These are phyloP conservation scores for Xylaria sp. DNA, from an alignment of 495 filamentous ascomycete genomes.

Conservation along the genomic window DNA sequence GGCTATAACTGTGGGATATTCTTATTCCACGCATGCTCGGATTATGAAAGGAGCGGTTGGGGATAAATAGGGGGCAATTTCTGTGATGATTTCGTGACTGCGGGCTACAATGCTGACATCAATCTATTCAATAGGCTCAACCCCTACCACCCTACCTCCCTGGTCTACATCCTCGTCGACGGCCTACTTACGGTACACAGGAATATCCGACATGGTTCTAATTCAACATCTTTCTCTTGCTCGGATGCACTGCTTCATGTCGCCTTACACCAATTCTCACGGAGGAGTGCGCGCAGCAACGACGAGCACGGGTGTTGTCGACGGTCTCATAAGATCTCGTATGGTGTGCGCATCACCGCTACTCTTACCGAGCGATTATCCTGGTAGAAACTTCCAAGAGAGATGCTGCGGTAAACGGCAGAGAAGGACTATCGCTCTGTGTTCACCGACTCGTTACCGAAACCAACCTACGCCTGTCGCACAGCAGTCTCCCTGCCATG, in stretches of 20 bases:
- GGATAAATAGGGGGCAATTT: neutral
- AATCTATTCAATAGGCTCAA: neutral
- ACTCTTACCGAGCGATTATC: neutral
- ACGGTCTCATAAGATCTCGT: neutral
- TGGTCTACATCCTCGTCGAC: neutral
- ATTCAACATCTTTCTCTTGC: neutral
- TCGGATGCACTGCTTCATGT: neutral
- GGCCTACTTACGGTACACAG: neutral
- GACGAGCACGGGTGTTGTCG: neutral
- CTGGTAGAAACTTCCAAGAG: neutral
- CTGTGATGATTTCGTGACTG: neutral
- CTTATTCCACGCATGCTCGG: neutral
- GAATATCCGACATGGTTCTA: neutral
- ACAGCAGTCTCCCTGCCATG: neutral
- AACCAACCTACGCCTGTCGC: neutral
- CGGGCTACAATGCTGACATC: neutral
- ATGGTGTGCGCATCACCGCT: neutral
- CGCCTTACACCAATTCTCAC: neutral
- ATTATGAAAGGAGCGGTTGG: neutral
- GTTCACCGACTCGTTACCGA: slow-evolving; percentile 18
- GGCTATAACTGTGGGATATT: neutral
- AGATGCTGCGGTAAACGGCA: neutral
- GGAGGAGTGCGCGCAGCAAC: slow-evolving; percentile 10
- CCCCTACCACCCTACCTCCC: neutral
- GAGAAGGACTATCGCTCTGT: neutral